Base-by-base conservation (phyloP, 106 monocot genomes). In the Platanthera zijinensis region DNA sequence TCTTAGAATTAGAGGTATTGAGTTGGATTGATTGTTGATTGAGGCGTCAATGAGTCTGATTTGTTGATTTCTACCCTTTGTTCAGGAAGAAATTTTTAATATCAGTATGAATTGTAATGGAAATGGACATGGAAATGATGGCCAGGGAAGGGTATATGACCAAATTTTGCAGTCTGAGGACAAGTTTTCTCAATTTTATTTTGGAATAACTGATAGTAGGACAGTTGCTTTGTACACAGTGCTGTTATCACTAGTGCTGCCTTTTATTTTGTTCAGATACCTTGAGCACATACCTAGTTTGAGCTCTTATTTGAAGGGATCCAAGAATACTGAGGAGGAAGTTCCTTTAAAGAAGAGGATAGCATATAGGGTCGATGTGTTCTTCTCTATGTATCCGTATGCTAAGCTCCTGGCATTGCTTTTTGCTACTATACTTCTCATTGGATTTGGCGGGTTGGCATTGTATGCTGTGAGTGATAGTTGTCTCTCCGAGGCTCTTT, bases 371-470 rank as follows among this genome's bases (percentile, higher is more conserved):
- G 95, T 92, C 21, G 95, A 95, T 81, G 88, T 95, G 8, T 88
- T 92, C 81, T 95, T 95, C 79, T 95, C 95, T 15, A 80, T 88
- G 48, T 85, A 95, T 70, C 95, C 95, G 8, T 95, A 92, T 78
- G 95, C 95, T 14, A 95, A 95, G 79, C 92, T 95, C 77, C 84
- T 92, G 49, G 95, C 95, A 25, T 88, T 95, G 73, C 90, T 95
- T 76, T 80, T 88, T 48, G 92, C 92, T 45, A 95, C 92, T 11
- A 78, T 89, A 61, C 80, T 95, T 71, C 86, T 95, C 25, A 95
- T 95, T 81, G 86, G 86, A 69, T 82, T 87, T 75, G 95, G 95
- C 17, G 95, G 92, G 9, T 72, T 95, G 63, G 90, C 88, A 32
- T 69, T 95, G 66, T 90, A 90, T 84, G 78, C 89, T 13, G 90